Base-by-base conservation (phyloP, 345 rosid genomes). In the Gynandropsis gynandra region DNA sequence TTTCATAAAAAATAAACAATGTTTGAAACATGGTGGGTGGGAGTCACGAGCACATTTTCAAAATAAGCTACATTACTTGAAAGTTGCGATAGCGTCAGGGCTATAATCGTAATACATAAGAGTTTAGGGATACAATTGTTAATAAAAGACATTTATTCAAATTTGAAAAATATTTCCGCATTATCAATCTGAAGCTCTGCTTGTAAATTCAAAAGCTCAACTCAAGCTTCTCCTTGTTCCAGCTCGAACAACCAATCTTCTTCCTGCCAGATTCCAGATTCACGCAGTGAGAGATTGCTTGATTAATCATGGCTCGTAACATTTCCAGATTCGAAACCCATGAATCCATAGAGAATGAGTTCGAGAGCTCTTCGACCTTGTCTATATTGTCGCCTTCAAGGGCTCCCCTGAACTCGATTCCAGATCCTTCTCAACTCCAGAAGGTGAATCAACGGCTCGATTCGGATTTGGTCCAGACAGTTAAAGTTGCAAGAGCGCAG, bases 341-440 rank as follows among this genome's bases (percentile, higher is more conserved):
- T 9, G 86, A 86, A 64, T 50, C 77, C 0, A 69, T 59, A 46
- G 95, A 89, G 80, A 86, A 89, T 32, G 85, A 75, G 43, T 69
- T 80, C 65, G 77, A 64, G 13, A 42, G 15, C 65, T 57, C 72
- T 9, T n/a, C 37, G 54, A 69, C 35, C 54, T 56, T 74, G 15
- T 47, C 64, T 46, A 70, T 70, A 16, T 72, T 76, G 57, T 87
- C 82, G 1, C 95, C 85, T 8, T 78, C 83, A 1, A 47, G 97
- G 61, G 65, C 90, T 45, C 97, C 97, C 3, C 61, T 89, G 17
- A 65, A 81, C 70, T 10, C 88, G 17, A 89, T 89, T 42, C 76
- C 83, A 42, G 90, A 85, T 69, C 97, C 97, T 10, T 68, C 74
- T 21, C 95, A 85, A 62, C 64, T 57, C 50, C 79, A 56, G 41